Evolutionary conservation across 2,329 filamentous ascomycete species (phyloP).

Genomic region (Tolypocladium pustulatum): DNA sequence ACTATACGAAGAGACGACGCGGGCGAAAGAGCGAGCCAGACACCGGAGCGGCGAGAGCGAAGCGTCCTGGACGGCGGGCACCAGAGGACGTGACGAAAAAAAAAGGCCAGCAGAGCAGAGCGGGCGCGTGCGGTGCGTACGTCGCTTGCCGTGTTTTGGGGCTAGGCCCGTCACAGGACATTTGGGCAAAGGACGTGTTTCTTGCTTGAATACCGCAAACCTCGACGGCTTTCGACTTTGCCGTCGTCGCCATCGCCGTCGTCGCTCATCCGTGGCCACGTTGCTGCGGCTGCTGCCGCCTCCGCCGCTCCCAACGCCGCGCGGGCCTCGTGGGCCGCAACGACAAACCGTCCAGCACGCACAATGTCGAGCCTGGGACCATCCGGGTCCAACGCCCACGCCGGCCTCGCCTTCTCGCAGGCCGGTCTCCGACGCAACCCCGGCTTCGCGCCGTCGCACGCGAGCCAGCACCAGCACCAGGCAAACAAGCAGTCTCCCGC

Average conservation of each 20-base stretch:
- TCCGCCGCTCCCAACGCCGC: background rate
- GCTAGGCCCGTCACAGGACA: background rate
- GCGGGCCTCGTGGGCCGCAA: background rate
- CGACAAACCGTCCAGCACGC: background rate
- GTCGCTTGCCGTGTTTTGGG: background rate
- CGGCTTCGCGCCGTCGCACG: conserved; percentile 34
- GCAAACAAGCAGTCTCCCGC: conserved; percentile 45
- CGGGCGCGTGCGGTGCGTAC: background rate
- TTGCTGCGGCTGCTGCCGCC: background rate
- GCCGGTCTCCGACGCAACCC: conserved; percentile 35
- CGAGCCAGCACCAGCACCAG: conserved; percentile 38
- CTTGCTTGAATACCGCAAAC: background rate
- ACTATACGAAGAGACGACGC: background rate
- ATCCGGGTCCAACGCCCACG: conserved; percentile 39
- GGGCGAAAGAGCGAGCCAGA: background rate
- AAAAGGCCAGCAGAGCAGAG: background rate
- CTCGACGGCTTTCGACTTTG: background rate
- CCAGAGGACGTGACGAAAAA: background rate
- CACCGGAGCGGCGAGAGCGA: background rate
- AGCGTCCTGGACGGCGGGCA: background rate
- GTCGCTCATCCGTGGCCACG: background rate
- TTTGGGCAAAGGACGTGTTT: background rate
- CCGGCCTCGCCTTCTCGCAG: conserved; percentile 42
- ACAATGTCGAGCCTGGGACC: conserved; percentile 40
- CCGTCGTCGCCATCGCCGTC: background rate